Conservation (phyloP, 2,329 filamentous ascomycete species). For the Monilinia aucupariae region DNA sequence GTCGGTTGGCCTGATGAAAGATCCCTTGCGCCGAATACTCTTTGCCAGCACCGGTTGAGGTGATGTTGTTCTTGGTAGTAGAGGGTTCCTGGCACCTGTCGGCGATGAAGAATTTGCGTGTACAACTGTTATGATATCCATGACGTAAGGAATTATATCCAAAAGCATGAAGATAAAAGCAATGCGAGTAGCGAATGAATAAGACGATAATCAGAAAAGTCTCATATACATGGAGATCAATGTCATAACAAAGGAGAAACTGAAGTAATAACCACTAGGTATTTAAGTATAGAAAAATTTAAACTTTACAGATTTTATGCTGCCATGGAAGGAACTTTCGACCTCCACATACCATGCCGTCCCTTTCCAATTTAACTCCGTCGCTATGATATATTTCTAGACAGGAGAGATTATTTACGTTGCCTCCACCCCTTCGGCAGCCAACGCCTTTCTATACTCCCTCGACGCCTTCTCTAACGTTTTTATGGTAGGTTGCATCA, state of each 20-base stretch:
- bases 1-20: slow-evolving; percentile 31
- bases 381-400: slow-evolving; percentile 26
- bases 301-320: neutral
- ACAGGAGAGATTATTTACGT: slow-evolving; percentile 15
- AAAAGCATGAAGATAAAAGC: slow-evolving; percentile 17
- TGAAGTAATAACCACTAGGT: neutral
- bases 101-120: slow-evolving; percentile 13
- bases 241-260: neutral
- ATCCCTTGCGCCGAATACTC: slow-evolving; percentile 34
- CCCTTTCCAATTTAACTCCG: slow-evolving; percentile 25
- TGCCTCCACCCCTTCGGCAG: slow-evolving; percentile 46
- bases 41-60: slow-evolving; percentile 22
- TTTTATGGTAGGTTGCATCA: slow-evolving; percentile 68
- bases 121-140: slow-evolving; percentile 22
- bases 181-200: slow-evolving; percentile 9
- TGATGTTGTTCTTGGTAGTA: slow-evolving; percentile 18
- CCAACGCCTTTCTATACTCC: slow-evolving; percentile 67
- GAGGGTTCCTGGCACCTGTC: slow-evolving; percentile 20
- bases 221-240: neutral
- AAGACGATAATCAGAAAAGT: slow-evolving; percentile 8
- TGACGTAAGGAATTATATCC: slow-evolving; percentile 21
- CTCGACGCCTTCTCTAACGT: slow-evolving; percentile 64
- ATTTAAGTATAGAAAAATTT: slow-evolving; percentile 4
- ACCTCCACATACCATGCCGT: slow-evolving; percentile 18
- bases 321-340: neutral